Base-by-base conservation (phyloP, 2,329 filamentous ascomycete species). In the Botrytis byssoidea region DNA sequence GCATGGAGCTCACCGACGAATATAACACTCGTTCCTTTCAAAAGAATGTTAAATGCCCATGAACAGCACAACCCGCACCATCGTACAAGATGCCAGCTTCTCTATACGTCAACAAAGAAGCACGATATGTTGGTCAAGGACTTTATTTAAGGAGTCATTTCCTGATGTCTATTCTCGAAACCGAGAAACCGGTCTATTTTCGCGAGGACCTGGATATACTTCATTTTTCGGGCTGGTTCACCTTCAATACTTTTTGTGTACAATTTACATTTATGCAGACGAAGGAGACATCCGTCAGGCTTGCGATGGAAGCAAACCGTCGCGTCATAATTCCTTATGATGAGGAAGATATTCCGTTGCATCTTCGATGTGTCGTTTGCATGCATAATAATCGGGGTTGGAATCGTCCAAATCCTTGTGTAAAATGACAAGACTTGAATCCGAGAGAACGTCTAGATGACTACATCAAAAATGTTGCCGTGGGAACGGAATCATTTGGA, bases 171-270 rank as follows among this genome's bases (percentile, higher is more conserved):
- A 55, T 55, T n/a, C n/a, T 55, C 22, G 25, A 46, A 55, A n/a
- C 37, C 35, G 46, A n/a, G 51, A 55, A 29, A 10, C 12, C 44
- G 3, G 22, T 67, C 9, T 67, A 67, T n/a, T 67, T 67, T 51
- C 64, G 64, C 4, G 32, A 67, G 14, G 32, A 51, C n/a, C 7
- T 51, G 16, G 64, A 67, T n/a, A 29, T 14, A 37, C 64, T 67
- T 67, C 44, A 67, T 51, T 51, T 67, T 67, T 8, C 64, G 8
- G 64, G 51, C n/a, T 67, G 64, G 64, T 67, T 51, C 18, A 67
- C 64, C 7, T 67, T 67, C 32, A 67, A 37, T 6, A 67, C 64
- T 51, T 67, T 67, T 8, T 67, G 44, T 37, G 32, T 67, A n/a
- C 44, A 67, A 37, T 51, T 20, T 14, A 32, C 64, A 4, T 67